These are phyloP conservation scores for Aureobasidium zeae DNA, from an alignment of 2,329 filamentous ascomycete genomes.

Conservation along the genomic window DNA sequence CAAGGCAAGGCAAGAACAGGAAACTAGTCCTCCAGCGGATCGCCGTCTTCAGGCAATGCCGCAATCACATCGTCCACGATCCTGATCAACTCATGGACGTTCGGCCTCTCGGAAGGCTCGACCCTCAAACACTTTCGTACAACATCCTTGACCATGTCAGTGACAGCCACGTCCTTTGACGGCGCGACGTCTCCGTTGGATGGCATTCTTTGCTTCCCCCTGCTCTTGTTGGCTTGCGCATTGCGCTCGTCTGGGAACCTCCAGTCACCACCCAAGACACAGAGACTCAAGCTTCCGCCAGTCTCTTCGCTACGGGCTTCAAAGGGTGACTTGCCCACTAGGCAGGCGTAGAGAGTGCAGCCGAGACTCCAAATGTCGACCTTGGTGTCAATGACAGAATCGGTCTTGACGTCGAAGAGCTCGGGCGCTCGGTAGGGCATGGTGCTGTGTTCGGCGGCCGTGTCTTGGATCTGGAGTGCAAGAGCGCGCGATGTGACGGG, in stretches of 20 bases:
- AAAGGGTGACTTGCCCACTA: constrained; percentile 94
- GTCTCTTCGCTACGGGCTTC: constrained; percentile 95
- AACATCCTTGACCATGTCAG: constrained; percentile 74
- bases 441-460: constrained; percentile 88
- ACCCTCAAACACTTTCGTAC: constrained; percentile 79
- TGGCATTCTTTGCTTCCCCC: constrained; percentile 44
- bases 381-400: constrained; percentile 84
- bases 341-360: constrained; percentile 93
- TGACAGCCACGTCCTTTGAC: constrained; percentile 49
- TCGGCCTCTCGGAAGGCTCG: constrained; percentile 78
- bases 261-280: constrained; percentile 90
- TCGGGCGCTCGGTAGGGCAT: constrained; percentile 98
- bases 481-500: constrained; percentile 83
- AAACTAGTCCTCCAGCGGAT: constrained; percentile 18
- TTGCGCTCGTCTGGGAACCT: constrained; percentile 83
- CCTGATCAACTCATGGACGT: constrained; percentile 72
- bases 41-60: constrained; percentile 49
- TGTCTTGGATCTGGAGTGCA: constrained; percentile 87
- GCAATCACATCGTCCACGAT: constrained; percentile 68
- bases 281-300: constrained; percentile 84
- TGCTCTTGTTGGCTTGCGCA: constrained; percentile 39
- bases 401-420: constrained; percentile 95
- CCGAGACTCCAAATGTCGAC: constrained; percentile 97
- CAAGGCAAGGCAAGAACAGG: neutral
- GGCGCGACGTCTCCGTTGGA: constrained; percentile 22